Percentiles rank a stretch among this genome's conserved stretches.
These are phyloP conservation scores for Fusarium sp. DNA, from an alignment of 2,329 filamentous ascomycete genomes.

Conservation along the genomic window DNA sequence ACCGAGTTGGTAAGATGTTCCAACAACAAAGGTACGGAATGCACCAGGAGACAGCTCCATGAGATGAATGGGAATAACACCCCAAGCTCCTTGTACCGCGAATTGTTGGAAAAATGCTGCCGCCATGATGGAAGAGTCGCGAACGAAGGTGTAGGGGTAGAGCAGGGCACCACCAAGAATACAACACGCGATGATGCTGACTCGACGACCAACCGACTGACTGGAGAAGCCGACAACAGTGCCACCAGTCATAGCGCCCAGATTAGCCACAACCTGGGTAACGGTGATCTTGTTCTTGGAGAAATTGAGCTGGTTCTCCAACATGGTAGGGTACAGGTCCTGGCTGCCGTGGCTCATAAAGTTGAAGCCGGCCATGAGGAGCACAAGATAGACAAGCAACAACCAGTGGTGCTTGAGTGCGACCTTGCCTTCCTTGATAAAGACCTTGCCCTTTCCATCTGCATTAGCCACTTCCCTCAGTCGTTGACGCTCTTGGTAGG, in stretches of 20 bases:
- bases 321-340: constrained; percentile 70
- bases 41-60: constrained; percentile 80
- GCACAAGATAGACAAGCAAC: constrained; percentile 80
- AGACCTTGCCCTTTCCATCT: constrained; percentile 59
- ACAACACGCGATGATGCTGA: constrained; percentile 74
- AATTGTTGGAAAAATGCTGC: constrained; percentile 88
- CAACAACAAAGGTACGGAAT: constrained; percentile 79
- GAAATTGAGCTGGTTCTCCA: constrained; percentile 66
- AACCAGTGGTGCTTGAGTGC: constrained; percentile 84
- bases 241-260: constrained; percentile 77
- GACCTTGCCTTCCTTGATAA: constrained; percentile 80
- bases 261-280: constrained; percentile 77
- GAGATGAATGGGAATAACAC: constrained; percentile 79
- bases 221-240: constrained; percentile 73
- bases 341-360: constrained; percentile 86
- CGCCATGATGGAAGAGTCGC: constrained; percentile 73
- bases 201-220: constrained; percentile 75
- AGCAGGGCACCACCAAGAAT: constrained; percentile 77
- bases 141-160: constrained; percentile 83
- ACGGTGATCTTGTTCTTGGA: constrained; percentile 69
- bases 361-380: constrained; percentile 92
- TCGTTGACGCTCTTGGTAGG: constrained; percentile 74
- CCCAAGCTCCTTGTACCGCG: constrained; percentile 81
- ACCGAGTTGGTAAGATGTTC: constrained; percentile 80
- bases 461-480: constrained; percentile 62